Conservation (phyloP, 768 basidiomycete genomes). For the Xanthoconium purpureum region DNA sequence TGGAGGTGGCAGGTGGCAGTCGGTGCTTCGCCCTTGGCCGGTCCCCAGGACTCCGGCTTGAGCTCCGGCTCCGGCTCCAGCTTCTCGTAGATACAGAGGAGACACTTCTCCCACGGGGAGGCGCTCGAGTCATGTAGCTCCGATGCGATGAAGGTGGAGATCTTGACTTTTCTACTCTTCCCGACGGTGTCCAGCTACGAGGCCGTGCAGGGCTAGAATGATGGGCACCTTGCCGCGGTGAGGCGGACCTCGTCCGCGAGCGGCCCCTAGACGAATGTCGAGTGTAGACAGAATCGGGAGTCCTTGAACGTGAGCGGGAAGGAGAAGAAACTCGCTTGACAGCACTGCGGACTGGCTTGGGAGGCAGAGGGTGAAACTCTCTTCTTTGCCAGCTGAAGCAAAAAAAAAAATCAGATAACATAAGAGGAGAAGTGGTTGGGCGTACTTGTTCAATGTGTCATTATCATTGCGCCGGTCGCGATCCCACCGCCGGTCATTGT, state of each 20-base stretch:
- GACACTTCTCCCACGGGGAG: constrained; percentile 42
- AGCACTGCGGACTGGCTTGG: constrained; percentile 35
- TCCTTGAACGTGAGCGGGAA: constrained; percentile 51
- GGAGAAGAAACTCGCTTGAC: constrained; percentile 43
- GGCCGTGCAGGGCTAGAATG: constrained; percentile 47
- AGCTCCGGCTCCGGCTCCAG: constrained; percentile 50
- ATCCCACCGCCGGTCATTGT: constrained; percentile 30
- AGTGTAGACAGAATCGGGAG: constrained; percentile 63
- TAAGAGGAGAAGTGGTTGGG: constrained; percentile 9
- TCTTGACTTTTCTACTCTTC: constrained; percentile 35
- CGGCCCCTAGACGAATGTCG: constrained; percentile 62
- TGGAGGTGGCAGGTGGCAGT: constrained; percentile 48
- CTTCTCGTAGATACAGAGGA: constrained; percentile 57
- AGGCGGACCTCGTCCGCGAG: constrained; percentile 58
- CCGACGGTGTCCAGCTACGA: constrained; percentile 49
- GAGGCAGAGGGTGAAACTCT: constrained; percentile 43
- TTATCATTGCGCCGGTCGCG: constrained; percentile 55
- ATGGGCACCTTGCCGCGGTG: constrained; percentile 56
- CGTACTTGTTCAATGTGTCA: constrained; percentile 73
- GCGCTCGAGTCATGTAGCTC: constrained; percentile 34
- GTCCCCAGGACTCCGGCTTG: constrained; percentile 51
- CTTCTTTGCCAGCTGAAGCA: constrained; percentile 63
- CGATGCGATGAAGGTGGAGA: constrained; percentile 46
- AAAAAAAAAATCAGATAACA: constrained; percentile 6
- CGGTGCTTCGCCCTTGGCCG: constrained; percentile 59